Conservation (phyloP, 257 asterid species). For the Solanum pinnatisectum region DNA sequence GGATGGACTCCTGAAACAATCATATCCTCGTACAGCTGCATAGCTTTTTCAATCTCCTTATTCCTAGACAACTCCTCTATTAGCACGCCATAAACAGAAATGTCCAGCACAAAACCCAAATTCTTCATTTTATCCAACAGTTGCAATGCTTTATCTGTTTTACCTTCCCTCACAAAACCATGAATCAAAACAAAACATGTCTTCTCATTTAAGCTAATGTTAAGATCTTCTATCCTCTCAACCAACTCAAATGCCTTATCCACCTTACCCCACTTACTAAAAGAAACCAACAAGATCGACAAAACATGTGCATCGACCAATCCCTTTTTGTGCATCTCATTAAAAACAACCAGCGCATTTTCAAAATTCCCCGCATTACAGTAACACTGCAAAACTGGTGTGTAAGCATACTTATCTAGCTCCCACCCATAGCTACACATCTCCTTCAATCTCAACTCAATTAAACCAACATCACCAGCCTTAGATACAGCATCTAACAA, state of each 20-base stretch:
- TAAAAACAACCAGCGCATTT: conserved; percentile 50
- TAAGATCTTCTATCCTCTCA: conserved; percentile 53
- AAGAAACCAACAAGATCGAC: conserved; percentile 49
- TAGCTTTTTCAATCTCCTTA: conserved; percentile 44
- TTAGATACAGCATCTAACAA: conserved; percentile 69
- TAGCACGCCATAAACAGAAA: conserved; percentile 58
- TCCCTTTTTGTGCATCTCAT: conserved; percentile 46
- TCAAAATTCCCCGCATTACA: conserved; percentile 57
- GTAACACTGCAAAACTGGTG: conserved; percentile 72
- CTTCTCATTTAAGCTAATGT: conserved; percentile 56
- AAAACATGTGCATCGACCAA: conserved; percentile 71
- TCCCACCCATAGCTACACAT: conserved; percentile 44
- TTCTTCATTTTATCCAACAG: conserved; percentile 54
- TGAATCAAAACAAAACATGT: conserved; percentile 59
- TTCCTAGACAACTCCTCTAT: conserved; percentile 53
- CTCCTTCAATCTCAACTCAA: conserved; percentile 61
- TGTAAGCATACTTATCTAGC: conserved; percentile 62
- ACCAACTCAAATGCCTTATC: conserved; percentile 64
- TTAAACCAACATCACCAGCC: conserved; percentile 33
- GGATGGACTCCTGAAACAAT: conserved; percentile 42
- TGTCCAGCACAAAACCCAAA: conserved; percentile 41
- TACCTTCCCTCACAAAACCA: conserved; percentile 55
- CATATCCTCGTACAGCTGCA: conserved; percentile 45
- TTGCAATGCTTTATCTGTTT: conserved; percentile 59
- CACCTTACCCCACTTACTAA: conserved; percentile 60